Conservation (phyloP, 768 basidiomycete genomes). For the Hygrocybe coccinea region DNA sequence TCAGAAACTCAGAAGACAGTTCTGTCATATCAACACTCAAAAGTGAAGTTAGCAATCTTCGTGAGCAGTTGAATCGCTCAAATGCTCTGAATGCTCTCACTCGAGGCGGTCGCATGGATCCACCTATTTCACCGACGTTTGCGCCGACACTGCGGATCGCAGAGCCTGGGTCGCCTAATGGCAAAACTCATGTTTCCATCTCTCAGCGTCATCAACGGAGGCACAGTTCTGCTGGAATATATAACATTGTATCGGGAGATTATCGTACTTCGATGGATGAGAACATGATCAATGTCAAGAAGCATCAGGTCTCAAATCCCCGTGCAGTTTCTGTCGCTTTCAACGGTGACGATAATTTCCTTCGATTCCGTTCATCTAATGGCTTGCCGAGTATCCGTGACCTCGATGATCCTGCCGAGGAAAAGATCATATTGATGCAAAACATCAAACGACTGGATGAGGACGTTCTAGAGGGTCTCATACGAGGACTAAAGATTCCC, state of each 20-base stretch:
- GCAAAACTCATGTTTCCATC: slow-evolving; percentile 26
- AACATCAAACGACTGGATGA: slow-evolving; percentile 87
- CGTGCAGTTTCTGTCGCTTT: slow-evolving; percentile 87
- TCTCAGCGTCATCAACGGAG: slow-evolving; percentile 68
- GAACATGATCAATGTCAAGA: slow-evolving; percentile 67
- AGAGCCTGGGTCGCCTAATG: slow-evolving; percentile 40
- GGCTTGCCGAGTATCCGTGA: slow-evolving; percentile 68
- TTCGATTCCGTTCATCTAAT: slow-evolving; percentile 54
- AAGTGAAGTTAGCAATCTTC: slow-evolving; percentile 85
- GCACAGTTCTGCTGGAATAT: slow-evolving; percentile 82
- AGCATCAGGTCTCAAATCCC: slow-evolving; percentile 64
- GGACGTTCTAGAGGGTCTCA: slow-evolving; percentile 85
- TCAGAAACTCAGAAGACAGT: slow-evolving; percentile 72
- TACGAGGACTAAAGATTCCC: slow-evolving; percentile 90
- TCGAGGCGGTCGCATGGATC: slow-evolving; percentile 61
- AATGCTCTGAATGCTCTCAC: slow-evolving; percentile 88
- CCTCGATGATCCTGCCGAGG: slow-evolving; percentile 87
- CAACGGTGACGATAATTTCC: slow-evolving; percentile 71
- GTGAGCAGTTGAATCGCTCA: slow-evolving; percentile 94
- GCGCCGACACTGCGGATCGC: slow-evolving; percentile 66
- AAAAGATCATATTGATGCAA: slow-evolving; percentile 91
- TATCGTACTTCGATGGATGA: slow-evolving; percentile 75
- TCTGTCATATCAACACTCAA: slow-evolving; percentile 86
- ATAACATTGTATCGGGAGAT: slow-evolving; percentile 53
- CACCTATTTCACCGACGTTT: slow-evolving; percentile 81